Percentiles rank a stretch among this genome's conserved stretches.
Evolutionary conservation across 768 basidiomycete species (phyloP).

Genomic region (Leccinellum albellum): DNA sequence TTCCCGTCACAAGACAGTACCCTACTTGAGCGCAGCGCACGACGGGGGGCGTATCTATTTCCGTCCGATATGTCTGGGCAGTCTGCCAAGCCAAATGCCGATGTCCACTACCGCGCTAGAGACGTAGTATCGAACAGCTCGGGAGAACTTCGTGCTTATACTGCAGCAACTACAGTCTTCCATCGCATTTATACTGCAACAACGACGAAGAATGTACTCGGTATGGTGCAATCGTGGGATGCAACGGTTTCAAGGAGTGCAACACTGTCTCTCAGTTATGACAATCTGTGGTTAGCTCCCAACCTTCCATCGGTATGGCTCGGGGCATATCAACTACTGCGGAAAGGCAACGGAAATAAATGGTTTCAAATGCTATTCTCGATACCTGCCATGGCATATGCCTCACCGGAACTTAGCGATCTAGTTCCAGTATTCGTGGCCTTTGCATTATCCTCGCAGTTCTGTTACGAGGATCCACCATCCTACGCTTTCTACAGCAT

Average conservation of each 20-base stretch:
- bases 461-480: conserved; percentile 11
- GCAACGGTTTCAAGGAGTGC: neutral
- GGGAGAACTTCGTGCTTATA: conserved; percentile 4
- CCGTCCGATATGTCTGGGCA: conserved; percentile 2
- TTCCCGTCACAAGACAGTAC: neutral
- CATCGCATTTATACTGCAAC: neutral
- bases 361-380: neutral
- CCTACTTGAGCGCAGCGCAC: conserved; percentile 13
- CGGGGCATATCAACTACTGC: conserved; percentile 24
- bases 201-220: neutral
- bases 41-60: conserved; percentile 9
- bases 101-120: conserved; percentile 9
- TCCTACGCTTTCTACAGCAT: conserved; percentile 5
- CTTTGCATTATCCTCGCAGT: conserved; percentile 18
- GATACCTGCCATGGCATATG: neutral
- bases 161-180: conserved; percentile 1
- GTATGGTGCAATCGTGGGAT: conserved; percentile 1
- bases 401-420: neutral
- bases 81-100: neutral
- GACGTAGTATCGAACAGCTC: neutral
- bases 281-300: conserved; percentile 22
- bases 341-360: neutral
- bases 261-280: conserved; percentile 13
- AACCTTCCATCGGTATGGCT: conserved; percentile 22
- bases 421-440: conserved; percentile 17